Percentiles rank a stretch among this genome's conserved stretches.
These are phyloP conservation scores for Epichloe sp. DNA, from an alignment of 2,329 filamentous ascomycete species.

Conservation along the genomic window DNA sequence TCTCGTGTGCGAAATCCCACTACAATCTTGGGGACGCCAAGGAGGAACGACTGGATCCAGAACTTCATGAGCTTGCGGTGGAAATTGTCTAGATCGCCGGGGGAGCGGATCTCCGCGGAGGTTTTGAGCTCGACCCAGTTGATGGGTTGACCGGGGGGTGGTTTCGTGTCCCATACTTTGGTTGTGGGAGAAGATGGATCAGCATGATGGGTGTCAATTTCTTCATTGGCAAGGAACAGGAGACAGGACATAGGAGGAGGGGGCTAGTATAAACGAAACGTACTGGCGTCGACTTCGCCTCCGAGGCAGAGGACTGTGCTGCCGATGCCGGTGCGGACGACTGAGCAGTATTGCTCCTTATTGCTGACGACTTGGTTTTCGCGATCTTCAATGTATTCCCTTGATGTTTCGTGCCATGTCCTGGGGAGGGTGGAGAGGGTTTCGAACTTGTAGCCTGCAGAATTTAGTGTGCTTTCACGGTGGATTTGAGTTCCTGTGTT, in stretches of 20 bases:
- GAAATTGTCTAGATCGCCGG: slow-evolving; percentile 60
- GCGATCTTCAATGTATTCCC: slow-evolving; percentile 67
- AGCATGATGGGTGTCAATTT: neutral
- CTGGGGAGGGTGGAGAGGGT: slow-evolving; percentile 63
- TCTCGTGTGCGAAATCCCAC: slow-evolving; percentile 70
- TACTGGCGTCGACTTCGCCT: slow-evolving; percentile 86
- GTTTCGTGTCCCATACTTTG: slow-evolving; percentile 73
- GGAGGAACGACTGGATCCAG: slow-evolving; percentile 91
- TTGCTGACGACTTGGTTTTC: slow-evolving; percentile 67
- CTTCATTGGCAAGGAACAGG: neutral
- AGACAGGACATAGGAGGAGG: neutral
- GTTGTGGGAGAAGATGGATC: neutral
- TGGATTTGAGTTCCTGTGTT: neutral
- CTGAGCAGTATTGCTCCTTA: slow-evolving; percentile 87
- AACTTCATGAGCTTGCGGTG: slow-evolving; percentile 88
- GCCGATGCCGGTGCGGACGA: slow-evolving; percentile 81
- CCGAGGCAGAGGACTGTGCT: slow-evolving; percentile 63
- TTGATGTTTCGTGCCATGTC: slow-evolving; percentile 58
- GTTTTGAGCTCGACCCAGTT: slow-evolving; percentile 97
- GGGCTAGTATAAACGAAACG: slow-evolving; percentile 4
- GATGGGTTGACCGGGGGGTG: slow-evolving; percentile 51
- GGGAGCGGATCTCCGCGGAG: slow-evolving; percentile 53
- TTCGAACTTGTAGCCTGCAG: slow-evolving; percentile 88
- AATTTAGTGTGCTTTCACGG: neutral
- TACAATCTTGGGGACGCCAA: slow-evolving; percentile 83